Percentiles rank a stretch among this genome's conserved stretches.
Conservation (phyloP, 768 basidiomycete species). For the Lentinula edodes region DNA sequence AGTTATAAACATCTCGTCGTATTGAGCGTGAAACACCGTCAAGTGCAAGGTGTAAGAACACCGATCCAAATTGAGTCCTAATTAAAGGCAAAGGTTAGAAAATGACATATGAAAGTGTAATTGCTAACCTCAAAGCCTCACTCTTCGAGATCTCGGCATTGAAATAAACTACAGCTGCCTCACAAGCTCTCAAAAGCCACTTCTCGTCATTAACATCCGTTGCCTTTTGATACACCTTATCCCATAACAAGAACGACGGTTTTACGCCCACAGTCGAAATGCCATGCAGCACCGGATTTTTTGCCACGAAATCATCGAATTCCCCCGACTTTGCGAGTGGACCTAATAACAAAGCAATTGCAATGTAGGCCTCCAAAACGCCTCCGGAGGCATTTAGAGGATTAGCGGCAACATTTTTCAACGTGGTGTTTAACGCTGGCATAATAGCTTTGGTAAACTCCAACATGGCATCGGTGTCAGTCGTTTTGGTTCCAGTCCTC, state of each 20-base stretch:
- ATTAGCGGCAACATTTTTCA: slow-evolving; percentile 62
- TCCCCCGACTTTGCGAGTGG: slow-evolving; percentile 44
- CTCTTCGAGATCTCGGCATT: slow-evolving; percentile 46
- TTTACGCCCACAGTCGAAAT: slow-evolving; percentile 53
- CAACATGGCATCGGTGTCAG: slow-evolving; percentile 33
- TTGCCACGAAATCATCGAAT: slow-evolving; percentile 46
- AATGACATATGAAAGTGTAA: background rate
- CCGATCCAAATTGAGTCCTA: slow-evolving; percentile 59
- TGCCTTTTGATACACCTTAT: slow-evolving; percentile 74
- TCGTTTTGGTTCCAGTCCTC: slow-evolving; percentile 6
- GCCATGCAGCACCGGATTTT: slow-evolving; percentile 41
- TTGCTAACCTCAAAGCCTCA: slow-evolving; percentile 49
- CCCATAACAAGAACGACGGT: slow-evolving; percentile 83
- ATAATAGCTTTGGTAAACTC: slow-evolving; percentile 50
- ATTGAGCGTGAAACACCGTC: slow-evolving; percentile 51
- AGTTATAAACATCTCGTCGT: slow-evolving; percentile 41
- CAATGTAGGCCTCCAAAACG: slow-evolving; percentile 83
- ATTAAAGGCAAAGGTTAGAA: background rate
- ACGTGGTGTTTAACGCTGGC: slow-evolving; percentile 59
- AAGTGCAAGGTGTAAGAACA: slow-evolving; percentile 64
- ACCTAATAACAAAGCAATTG: slow-evolving; percentile 62
- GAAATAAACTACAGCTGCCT: slow-evolving; percentile 44
- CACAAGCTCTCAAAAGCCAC: slow-evolving; percentile 71
- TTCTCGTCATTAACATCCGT: slow-evolving; percentile 46
- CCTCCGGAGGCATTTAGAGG: slow-evolving; percentile 55